Base-by-base conservation (phyloP, 2,329 filamentous ascomycete species). In the Helicocarpus griseus region DNA sequence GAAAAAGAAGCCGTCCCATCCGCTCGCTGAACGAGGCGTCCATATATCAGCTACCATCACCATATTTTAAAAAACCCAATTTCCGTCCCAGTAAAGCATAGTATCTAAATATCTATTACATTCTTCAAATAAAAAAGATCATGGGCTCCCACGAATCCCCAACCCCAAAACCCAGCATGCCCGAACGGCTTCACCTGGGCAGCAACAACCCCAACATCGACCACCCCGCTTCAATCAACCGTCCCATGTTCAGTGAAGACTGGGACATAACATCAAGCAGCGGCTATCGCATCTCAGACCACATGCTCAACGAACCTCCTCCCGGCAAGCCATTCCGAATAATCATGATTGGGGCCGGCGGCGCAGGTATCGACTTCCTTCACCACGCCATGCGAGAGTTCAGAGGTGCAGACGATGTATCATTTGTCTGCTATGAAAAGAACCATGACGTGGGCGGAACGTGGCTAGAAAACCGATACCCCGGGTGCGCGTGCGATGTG, bases 401-500 rank as follows among this genome's bases (percentile, higher is more conserved):
- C 36, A 50, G 47, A 21, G 19, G 46, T n/a, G 36, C 53, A 52
- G 48, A 52, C 51, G 51, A 56, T 56, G 43, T 56, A 54, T 6
- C 58, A 59, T 22, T 54, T 59, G 28, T 57, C 21, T 53, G 55
- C 21, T 67, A 61, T 36, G 63, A 65, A 22, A 65, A 65, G 59
- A 69, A 69, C 41, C 57, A 62, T 24, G 62, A 65, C 31, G 54
- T 69, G 33, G 67, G 65, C 4, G 67, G 65, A n/a, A 64, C 66
- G 38, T 69, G 67, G 67, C 60, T 61, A 28, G 64, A 67, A 41
- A 68, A 66, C 50, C 55, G 59, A 44, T 86, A 85, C 55, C 82
- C 82, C 0, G 83, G 82, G 1, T 80, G 85, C 0, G 71, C 81
- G 39, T 87, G 84, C 57, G 83, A 87, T 62, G 79, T 87, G 13